Conservation (phyloP, 2,329 filamentous ascomycete species). For the Botrytis fragariae region DNA sequence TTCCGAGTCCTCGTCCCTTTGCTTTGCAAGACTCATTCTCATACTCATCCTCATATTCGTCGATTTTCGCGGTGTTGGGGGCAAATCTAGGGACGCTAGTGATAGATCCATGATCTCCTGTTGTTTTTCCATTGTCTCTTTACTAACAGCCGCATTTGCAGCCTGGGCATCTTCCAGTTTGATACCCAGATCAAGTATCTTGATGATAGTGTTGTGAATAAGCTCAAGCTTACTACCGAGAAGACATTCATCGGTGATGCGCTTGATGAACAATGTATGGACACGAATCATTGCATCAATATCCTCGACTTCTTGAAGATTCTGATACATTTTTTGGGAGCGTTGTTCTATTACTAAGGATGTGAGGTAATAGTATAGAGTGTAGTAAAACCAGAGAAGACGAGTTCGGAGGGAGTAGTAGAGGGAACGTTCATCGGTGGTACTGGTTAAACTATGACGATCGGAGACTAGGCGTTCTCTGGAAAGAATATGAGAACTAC, state of each 20-base stretch:
- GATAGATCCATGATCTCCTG: conserved; percentile 36
- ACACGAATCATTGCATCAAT: conserved; percentile 77
- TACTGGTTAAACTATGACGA: conserved; percentile 41
- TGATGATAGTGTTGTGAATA: conserved; percentile 70
- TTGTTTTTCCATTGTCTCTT: conserved; percentile 29
- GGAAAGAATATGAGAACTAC: conserved; percentile 66
- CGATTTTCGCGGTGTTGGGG: conserved; percentile 35
- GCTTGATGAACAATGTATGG: conserved; percentile 62
- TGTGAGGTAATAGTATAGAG: conserved; percentile 72
- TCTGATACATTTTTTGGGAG: conserved; percentile 52
- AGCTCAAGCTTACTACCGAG: conserved; percentile 66
- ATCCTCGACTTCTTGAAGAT: conserved; percentile 62
- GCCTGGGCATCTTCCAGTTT: conserved; percentile 61
- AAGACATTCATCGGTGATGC: conserved; percentile 65
- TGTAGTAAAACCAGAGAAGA: conserved; percentile 75
- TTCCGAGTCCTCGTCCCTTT: conserved; percentile 16
- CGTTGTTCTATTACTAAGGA: conserved; percentile 67
- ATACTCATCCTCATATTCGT: conserved; percentile 23
- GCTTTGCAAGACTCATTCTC: conserved; percentile 37
- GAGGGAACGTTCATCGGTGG: conserved; percentile 44
- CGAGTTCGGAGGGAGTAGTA: conserved; percentile 64
- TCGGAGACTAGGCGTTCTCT: conserved; percentile 48
- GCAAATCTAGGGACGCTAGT: conserved; percentile 36
- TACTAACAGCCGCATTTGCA: conserved; percentile 33
- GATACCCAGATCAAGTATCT: conserved; percentile 72